Evolutionary conservation across 2,329 filamentous ascomycete genomes (phyloP).

Genomic region (Didymella exigua): DNA sequence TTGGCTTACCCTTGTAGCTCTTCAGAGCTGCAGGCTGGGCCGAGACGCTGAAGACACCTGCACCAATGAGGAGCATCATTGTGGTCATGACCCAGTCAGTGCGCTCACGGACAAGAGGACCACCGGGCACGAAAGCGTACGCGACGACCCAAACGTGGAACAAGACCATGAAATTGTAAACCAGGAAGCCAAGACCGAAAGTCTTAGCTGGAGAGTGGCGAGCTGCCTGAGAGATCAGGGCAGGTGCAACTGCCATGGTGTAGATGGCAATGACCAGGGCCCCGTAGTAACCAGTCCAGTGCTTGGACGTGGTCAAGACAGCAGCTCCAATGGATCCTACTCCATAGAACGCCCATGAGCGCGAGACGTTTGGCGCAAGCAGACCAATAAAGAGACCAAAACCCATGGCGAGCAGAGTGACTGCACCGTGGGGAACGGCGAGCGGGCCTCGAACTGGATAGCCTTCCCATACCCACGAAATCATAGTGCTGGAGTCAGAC

Average conservation of each 20-base stretch:
- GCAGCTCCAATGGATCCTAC: slow-evolving; percentile 80
- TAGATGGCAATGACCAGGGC: slow-evolving; percentile 77
- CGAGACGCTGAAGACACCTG: slow-evolving; percentile 75
- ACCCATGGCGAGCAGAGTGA: slow-evolving; percentile 87
- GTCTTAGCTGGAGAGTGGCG: slow-evolving; percentile 77
- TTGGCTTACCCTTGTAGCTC: slow-evolving; percentile 53
- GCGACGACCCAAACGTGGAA: slow-evolving; percentile 99
- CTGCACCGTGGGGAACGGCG: slow-evolving; percentile 85
- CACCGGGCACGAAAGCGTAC: slow-evolving; percentile 96
- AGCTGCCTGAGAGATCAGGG: slow-evolving; percentile 76
- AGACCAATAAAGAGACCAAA: slow-evolving; percentile 77
- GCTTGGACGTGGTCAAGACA: slow-evolving; percentile 73
- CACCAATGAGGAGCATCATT: slow-evolving; percentile 83
- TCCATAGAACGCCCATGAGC: slow-evolving; percentile 80
- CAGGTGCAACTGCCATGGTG: slow-evolving; percentile 77
- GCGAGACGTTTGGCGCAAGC: slow-evolving; percentile 70
- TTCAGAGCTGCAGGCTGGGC: slow-evolving; percentile 56
- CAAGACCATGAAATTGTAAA: slow-evolving; percentile 94
- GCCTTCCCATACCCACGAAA: slow-evolving; percentile 97
- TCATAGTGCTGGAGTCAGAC: slow-evolving; percentile 98
- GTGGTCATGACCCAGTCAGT: slow-evolving; percentile 94
- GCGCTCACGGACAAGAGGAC: slow-evolving; percentile 87
- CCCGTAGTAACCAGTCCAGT: slow-evolving; percentile 92
- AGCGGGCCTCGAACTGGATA: slow-evolving; percentile 89
- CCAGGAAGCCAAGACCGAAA: slow-evolving; percentile 85